Evolutionary conservation across 768 basidiomycete genomes (phyloP), one percentile per base, ranked within the genome.

Genomic region (Suillus variegatus): DNA sequence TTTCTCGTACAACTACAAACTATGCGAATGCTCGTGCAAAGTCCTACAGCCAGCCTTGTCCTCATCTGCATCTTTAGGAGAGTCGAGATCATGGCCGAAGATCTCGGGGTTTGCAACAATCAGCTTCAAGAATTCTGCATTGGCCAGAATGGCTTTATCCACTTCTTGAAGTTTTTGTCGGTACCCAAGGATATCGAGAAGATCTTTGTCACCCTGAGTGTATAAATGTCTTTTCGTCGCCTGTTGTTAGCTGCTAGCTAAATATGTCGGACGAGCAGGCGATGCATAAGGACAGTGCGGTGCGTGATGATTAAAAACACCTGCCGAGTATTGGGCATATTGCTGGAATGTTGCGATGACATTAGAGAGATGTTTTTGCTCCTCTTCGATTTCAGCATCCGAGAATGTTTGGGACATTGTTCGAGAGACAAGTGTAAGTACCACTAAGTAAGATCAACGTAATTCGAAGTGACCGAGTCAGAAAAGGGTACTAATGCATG

Each of bases 21-120:
- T 64, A 52, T 66, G 68, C 16, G 64, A 57, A 41, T 41, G 38
- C 16, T 41, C 40, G 3, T 41, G 22, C 16, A 58, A 22, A 28
- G 22, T 16, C 9, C 40, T 16, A 6, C 8, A 28, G 32, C 25
- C 16, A 44, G 18, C 43, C 22, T 76, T 79, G 5, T 71, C 77
- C 2, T 71, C 69, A 4, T 75, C 78, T 2, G 55, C 65, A 5
- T 70, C 67, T 8, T 72, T 73, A 18, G 49, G 60, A 20, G 12
- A 7, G 4, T 28, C 14, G 3, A 80, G 58, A 20, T 81, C 85
- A 67, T 86, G 84, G 18, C 86, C 89, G 70, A 95, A 96, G 35
- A 97, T 93, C 70, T 90, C 89, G 0, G 94, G 91, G 76, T 92
- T 84, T 16, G 85, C 87, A 13, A 93, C 87, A 68, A 97, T 89